Base-by-base conservation (phyloP, 352 stramenopile species). In the Lagenidium giganteum region DNA sequence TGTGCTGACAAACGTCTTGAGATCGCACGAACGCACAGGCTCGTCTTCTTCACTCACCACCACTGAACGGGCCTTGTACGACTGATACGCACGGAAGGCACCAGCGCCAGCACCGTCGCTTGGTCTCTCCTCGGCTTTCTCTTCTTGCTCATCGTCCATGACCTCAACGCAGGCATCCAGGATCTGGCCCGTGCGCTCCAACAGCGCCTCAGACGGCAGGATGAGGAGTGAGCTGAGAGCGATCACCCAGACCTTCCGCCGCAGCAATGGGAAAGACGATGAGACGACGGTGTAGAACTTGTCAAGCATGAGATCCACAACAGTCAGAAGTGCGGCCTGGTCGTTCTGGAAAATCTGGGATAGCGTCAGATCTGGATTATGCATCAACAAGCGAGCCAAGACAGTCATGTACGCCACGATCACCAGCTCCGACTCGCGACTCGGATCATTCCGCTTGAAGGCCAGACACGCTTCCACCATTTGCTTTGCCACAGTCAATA, bases 251-350 rank as follows among this genome's bases (percentile, higher is more conserved):
- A 86, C 47, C 45, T 90, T 91, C 27, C 74, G 65, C 30, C 67
- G 54, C 37, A 65, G 42, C n/a, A 80, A 23, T 0, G 67, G 67
- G 51, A 92, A 52, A 13, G 74, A 80, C 33, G 73, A 72, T 5
- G 69, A 70, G 1, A 70, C 70, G 3, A 89, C 61, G 14, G 59
- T 79, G 46, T 87, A 91, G 42, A 86, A 92, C 47, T 89, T 66
- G 33, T 57, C 50, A 9, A 94, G 57, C 69, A 90, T 76, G 13
- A 69, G 39, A 33, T 89, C 69, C 6, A 88, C 42, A 7, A 85
- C 22, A 30, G 63, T 29, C 1, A 67, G 32, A 24, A 94, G 35
- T 20, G 59, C 56, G 0, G 34, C 35, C 3, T 58, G 28, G 37
- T 87, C 64, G 21, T 54, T 64, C 6, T 53, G 26, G 4, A 91